A percentile compares a stretch with the other conserved stretches of the same genome.
Evolutionary conservation across 345 rosid genomes (phyloP).

Genomic region (Citropsis articulata): DNA sequence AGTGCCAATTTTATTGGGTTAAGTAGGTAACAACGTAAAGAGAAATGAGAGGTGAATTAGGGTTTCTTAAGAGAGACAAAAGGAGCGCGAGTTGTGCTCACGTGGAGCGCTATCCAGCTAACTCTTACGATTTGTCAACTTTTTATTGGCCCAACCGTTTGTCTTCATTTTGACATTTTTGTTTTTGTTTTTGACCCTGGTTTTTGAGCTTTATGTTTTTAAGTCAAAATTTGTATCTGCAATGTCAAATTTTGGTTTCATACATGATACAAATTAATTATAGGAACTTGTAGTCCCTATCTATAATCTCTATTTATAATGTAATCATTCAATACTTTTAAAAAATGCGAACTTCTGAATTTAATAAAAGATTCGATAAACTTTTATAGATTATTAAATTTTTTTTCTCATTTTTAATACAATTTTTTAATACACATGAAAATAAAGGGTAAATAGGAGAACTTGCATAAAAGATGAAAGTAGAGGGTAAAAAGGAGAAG

Average conservation of each 20-base stretch:
- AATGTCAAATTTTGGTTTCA: background rate
- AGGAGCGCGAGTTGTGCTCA: constrained; percentile 7
- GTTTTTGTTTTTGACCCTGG: constrained; percentile 3
- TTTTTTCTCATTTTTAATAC: background rate
- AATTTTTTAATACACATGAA: background rate
- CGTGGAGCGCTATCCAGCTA: constrained; percentile 20
- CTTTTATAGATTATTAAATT: no score
- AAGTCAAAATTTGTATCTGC: constrained; percentile 22
- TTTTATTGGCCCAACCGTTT: constrained; percentile 1
- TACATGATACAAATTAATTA: background rate
- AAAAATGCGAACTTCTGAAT: background rate
- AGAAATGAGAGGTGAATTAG: constrained; percentile 25
- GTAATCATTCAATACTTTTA: no score
- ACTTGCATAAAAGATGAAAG: background rate
- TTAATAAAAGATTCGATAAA: no score
- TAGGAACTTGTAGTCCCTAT: no score
- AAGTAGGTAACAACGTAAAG: constrained; percentile 16
- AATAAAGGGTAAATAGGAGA: background rate
- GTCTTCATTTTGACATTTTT: constrained; percentile 23
- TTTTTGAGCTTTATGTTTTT: background rate
- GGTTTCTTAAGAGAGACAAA: constrained; percentile 21
- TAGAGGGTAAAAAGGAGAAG: background rate
- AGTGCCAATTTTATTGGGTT: constrained; percentile 5
- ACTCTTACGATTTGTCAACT: constrained; percentile 17
- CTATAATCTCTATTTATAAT: background rate